Percentiles rank a stretch among this genome's conserved stretches.
phyloP scores from a whole-genome alignment of 148 eudicot species.

The Nyssa sinensis region DNA sequence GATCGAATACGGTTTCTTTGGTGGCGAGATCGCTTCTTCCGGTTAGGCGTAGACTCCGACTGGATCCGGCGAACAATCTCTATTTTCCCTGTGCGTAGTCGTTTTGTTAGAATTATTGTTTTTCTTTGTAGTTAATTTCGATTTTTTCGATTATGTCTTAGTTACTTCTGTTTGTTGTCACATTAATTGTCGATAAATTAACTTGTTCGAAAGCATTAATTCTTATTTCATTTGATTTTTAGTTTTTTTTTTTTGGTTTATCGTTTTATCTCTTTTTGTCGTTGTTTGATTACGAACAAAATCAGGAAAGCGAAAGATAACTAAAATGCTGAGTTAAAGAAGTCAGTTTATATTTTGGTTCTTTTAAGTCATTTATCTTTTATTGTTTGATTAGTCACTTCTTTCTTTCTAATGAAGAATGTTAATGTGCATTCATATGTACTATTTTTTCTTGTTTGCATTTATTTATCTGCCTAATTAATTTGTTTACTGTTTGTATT shows the following conservation, averaged over 20 bases:
- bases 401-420: not conserved
- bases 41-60: slow-evolving; percentile 55
- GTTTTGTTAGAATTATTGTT: not conserved
- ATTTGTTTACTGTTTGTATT: slow-evolving; percentile 16
- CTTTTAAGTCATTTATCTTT: not conserved
- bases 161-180: not conserved
- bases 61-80: slow-evolving; percentile 82
- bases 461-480: not conserved
- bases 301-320: not conserved
- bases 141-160: not conserved
- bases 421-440: not conserved
- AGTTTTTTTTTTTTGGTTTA: too few species aligned
- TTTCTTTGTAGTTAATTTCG: not conserved
- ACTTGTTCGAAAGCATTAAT: not conserved
- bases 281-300: not conserved
- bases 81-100: slow-evolving; percentile 63
- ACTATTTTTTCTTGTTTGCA: not conserved
- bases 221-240: not conserved
- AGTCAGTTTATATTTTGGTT: not conserved
- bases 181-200: not conserved
- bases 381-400: too few species aligned
- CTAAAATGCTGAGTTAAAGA: not conserved
- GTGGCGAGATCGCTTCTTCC: slow-evolving; percentile 71
- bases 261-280: not conserved
- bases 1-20: slow-evolving; percentile 41